These are phyloP conservation scores for Mytilinidion resinicola DNA, from an alignment of 495 filamentous ascomycete species.

Conservation along the genomic window DNA sequence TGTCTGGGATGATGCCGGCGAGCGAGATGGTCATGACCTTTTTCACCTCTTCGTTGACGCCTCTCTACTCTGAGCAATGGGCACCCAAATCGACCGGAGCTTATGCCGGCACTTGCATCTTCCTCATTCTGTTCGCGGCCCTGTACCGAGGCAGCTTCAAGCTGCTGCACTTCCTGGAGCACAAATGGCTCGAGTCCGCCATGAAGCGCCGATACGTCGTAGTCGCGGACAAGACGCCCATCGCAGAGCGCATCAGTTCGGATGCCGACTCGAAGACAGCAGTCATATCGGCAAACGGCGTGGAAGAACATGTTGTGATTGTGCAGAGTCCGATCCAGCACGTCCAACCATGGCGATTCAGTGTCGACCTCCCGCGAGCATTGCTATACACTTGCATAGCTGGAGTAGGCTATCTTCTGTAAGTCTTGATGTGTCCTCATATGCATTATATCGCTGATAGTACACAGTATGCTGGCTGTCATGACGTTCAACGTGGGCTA, in stretches of 20 bases:
- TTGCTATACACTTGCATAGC: constrained; percentile 59
- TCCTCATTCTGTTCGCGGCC: constrained; percentile 67
- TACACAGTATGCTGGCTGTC: constrained; percentile 83
- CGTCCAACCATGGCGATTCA: constrained; percentile 66
- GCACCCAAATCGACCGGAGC: constrained; percentile 57
- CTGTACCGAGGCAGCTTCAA: constrained; percentile 64
- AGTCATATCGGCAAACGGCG: constrained; percentile 57
- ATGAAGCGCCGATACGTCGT: constrained; percentile 68
- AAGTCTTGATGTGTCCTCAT: constrained; percentile 39
- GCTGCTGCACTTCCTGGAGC: constrained; percentile 52
- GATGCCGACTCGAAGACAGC: constrained; percentile 54
- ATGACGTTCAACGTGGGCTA: constrained; percentile 99
- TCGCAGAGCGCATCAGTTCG: constrained; percentile 43
- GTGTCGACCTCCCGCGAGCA: constrained; percentile 70
- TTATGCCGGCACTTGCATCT: constrained; percentile 85
- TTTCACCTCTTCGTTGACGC: constrained; percentile 55
- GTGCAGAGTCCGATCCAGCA: constrained; percentile 48
- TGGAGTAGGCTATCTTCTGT: constrained; percentile 85
- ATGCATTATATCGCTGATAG: constrained; percentile 2
- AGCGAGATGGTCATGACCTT: constrained; percentile 46
- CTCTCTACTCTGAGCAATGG: constrained; percentile 71
- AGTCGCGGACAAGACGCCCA: constrained; percentile 56
- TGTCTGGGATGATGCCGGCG: constrained; percentile 12
- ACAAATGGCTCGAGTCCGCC: constrained; percentile 55
- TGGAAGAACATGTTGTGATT: constrained; percentile 68